Percentiles rank a stretch among this genome's conserved stretches.
These are phyloP conservation scores for Lyophyllum decastes DNA, from an alignment of 768 basidiomycete genomes.

Conservation along the genomic window DNA sequence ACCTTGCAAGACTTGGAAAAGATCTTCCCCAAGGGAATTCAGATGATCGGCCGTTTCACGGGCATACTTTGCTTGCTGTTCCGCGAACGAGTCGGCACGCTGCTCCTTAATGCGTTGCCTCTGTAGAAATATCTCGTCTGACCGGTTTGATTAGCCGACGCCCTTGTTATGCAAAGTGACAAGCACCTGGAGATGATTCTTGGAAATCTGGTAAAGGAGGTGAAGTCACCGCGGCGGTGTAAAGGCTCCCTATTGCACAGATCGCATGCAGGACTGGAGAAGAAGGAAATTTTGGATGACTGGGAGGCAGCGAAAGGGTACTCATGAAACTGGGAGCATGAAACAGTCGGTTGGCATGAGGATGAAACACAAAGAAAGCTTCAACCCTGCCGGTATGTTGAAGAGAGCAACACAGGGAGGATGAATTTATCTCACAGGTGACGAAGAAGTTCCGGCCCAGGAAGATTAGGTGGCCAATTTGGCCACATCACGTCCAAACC, in stretches of 20 bases:
- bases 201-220: conserved; percentile 53
- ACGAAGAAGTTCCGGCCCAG: conserved; percentile 59
- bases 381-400: conserved; percentile 47
- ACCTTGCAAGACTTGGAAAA: conserved; percentile 69
- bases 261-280: conserved; percentile 81
- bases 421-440: conserved; percentile 54
- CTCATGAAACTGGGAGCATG: conserved; percentile 67
- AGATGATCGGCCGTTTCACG: conserved; percentile 49
- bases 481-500: conserved; percentile 48
- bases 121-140: conserved; percentile 58
- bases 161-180: background rate
- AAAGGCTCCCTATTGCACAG: conserved; percentile 76
- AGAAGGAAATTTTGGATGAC: conserved; percentile 73
- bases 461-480: conserved; percentile 66
- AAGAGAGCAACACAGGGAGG: background rate
- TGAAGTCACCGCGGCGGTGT: conserved; percentile 67
- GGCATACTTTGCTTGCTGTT: conserved; percentile 60
- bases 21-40: conserved; percentile 51
- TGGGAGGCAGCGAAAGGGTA: conserved; percentile 62
- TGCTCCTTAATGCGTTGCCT: conserved; percentile 44
- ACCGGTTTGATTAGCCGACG: conserved; percentile 2
- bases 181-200: conserved; percentile 47
- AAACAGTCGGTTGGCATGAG: conserved; percentile 70
- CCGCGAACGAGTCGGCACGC: conserved; percentile 62
- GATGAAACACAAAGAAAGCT: conserved; percentile 78